These are phyloP conservation scores for Staphylotrichum longicolle DNA, from an alignment of 495 filamentous ascomycete species.

Conservation along the genomic window DNA sequence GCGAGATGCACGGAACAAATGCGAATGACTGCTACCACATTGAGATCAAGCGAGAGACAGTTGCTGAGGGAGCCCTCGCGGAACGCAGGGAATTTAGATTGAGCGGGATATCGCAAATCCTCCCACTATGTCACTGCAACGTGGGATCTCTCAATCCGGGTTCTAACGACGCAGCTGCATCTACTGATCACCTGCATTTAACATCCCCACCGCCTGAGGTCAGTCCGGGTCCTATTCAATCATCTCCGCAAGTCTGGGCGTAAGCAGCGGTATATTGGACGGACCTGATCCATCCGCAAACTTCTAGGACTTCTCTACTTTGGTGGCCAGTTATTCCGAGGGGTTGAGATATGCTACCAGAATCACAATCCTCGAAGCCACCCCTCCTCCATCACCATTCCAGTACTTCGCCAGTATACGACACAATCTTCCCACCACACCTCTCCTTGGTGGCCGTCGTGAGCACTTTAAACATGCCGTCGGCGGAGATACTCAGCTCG, in stretches of 20 bases:
- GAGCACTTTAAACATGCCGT: constrained; percentile 40
- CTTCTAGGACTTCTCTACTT: too few species aligned
- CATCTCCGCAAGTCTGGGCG: too few species aligned
- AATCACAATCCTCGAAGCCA: too few species aligned
- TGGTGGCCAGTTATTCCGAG: too few species aligned
- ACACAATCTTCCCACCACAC: constrained; percentile 36
- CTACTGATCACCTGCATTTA: too few species aligned
- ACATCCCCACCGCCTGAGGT: too few species aligned
- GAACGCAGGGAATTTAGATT: not conserved
- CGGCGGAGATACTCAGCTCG: constrained; percentile 35
- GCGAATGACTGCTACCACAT: constrained; percentile 4
- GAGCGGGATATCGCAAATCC: not conserved
- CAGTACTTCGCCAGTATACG: constrained; percentile 2
- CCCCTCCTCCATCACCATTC: not conserved
- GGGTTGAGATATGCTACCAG: too few species aligned
- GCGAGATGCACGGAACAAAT: not conserved
- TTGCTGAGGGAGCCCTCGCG: too few species aligned
- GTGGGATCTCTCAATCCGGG: not conserved
- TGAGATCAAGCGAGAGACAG: not conserved
- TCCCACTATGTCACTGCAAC: not conserved
- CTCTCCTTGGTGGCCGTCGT: constrained; percentile 38
- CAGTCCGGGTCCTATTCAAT: too few species aligned
- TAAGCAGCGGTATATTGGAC: too few species aligned
- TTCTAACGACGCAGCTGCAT: too few species aligned
- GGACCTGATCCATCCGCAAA: too few species aligned